Evolutionary conservation across 306 rosid species (phyloP).

Genomic region (Vigna unguiculata): DNA sequence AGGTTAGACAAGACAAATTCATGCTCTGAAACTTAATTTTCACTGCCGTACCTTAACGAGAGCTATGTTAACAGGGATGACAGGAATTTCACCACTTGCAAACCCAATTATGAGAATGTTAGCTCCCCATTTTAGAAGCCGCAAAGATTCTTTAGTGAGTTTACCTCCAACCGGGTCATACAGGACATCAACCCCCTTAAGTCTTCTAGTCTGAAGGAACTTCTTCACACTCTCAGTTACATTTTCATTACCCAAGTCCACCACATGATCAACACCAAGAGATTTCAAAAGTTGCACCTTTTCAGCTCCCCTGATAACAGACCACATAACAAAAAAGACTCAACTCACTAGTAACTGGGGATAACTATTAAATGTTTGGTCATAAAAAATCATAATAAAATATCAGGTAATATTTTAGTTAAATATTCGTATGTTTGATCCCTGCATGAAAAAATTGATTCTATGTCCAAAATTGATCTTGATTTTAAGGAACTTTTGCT

Average conservation of each 20-base stretch:
- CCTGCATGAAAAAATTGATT: neutral
- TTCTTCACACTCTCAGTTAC: slow-evolving; percentile 73
- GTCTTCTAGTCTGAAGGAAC: slow-evolving; percentile 74
- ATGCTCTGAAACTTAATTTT: slow-evolving; percentile 21
- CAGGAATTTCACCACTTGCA: slow-evolving; percentile 93
- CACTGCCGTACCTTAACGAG: slow-evolving; percentile 78
- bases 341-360: slow-evolving; percentile 12
- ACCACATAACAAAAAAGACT: slow-evolving; percentile 31
- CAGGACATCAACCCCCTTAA: slow-evolving; percentile 88
- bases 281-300: slow-evolving; percentile 81
- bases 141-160: slow-evolving; percentile 74
- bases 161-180: slow-evolving; percentile 98
- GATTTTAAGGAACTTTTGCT: neutral
- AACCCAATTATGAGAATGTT: slow-evolving; percentile 90
- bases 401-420: neutral
- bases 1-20: slow-evolving; percentile 25
- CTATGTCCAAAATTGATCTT: neutral
- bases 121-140: slow-evolving; percentile 91
- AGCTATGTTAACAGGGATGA: slow-evolving; percentile 90
- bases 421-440: neutral
- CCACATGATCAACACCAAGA: slow-evolving; percentile 88
- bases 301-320: slow-evolving; percentile 73
- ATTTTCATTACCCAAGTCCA: slow-evolving; percentile 68
- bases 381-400: neutral
- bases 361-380: neutral